Conservation (phyloP, 495 filamentous ascomycete species). For the Cercophora samala region DNA sequence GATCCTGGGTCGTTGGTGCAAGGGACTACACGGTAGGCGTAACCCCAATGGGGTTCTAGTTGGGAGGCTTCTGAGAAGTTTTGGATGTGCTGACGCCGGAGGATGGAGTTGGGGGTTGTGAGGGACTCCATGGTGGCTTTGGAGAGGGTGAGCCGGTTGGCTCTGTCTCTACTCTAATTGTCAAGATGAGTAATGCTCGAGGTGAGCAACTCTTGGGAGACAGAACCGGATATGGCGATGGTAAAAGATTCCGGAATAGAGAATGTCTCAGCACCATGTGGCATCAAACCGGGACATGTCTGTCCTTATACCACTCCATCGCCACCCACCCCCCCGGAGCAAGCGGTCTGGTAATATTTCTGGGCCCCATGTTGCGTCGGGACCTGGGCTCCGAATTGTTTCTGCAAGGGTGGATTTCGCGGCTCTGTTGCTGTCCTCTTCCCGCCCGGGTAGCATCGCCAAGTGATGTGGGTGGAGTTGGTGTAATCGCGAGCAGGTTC, state of each 20-base stretch:
- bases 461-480: not conserved
- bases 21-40: conserved; percentile 53
- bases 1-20: conserved; percentile 58
- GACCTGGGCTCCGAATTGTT: not conserved
- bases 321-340: not conserved
- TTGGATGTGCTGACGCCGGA: conserved; percentile 32
- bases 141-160: not conserved
- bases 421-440: not conserved
- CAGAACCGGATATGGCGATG: not conserved
- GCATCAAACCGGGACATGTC: not conserved
- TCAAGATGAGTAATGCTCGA: not conserved
- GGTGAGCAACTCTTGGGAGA: not conserved
- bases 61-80: conserved; percentile 38
- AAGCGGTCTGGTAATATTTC: not conserved
- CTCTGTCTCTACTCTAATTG: not conserved
- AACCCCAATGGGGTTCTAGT: conserved; percentile 60
- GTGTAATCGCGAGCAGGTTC: not conserved
- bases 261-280: not conserved
- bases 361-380: not conserved
- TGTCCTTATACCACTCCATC: not conserved
- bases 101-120: not conserved
- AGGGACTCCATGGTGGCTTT: not conserved
- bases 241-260: not conserved
- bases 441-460: not conserved
- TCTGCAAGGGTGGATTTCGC: not conserved